These are phyloP conservation scores for Austroboletus novae-zelandiae DNA, from an alignment of 1,284 basidiomycete genomes.

Conservation along the genomic window DNA sequence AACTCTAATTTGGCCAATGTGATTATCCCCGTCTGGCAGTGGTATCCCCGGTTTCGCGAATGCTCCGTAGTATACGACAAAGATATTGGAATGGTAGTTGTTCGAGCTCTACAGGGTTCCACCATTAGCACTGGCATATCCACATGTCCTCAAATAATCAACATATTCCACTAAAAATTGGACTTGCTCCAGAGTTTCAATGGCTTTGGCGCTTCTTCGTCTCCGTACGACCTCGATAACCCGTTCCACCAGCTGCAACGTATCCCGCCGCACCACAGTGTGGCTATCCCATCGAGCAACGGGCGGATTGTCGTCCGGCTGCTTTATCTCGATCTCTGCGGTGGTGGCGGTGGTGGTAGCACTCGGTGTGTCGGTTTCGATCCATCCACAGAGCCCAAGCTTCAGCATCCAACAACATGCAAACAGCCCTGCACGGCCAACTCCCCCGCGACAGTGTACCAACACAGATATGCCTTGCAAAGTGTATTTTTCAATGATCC, in stretches of 20 bases:
- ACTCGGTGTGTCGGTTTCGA: constrained; percentile 31
- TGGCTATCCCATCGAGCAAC: constrained; percentile 18
- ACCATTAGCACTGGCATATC: neutral
- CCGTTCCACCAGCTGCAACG: constrained; percentile 68
- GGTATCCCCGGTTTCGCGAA: no score
- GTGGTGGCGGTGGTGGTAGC: neutral
- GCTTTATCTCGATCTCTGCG: constrained; percentile 6
- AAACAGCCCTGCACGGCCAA: constrained; percentile 90
- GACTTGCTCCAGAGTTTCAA: constrained; percentile 92
- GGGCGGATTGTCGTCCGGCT: neutral
- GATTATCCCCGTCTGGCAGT: no score
- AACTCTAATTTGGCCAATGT: no score
- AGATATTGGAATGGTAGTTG: neutral
- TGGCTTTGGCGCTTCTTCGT: constrained; percentile 79
- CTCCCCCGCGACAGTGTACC: constrained; percentile 93
- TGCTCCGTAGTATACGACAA: constrained; percentile 4
- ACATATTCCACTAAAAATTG: constrained; percentile 82
- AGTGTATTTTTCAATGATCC: constrained; percentile 74
- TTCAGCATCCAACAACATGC: constrained; percentile 94
- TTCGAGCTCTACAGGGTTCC: neutral
- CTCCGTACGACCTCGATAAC: constrained; percentile 73
- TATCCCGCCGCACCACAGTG: constrained; percentile 38
- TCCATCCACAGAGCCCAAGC: constrained; percentile 82
- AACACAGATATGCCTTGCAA: constrained; percentile 74
- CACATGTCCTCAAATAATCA: constrained; percentile 50